phyloP scores from a whole-genome alignment of 192 early-diverging fungal genomes.

The Linnemannia hyalina region DNA sequence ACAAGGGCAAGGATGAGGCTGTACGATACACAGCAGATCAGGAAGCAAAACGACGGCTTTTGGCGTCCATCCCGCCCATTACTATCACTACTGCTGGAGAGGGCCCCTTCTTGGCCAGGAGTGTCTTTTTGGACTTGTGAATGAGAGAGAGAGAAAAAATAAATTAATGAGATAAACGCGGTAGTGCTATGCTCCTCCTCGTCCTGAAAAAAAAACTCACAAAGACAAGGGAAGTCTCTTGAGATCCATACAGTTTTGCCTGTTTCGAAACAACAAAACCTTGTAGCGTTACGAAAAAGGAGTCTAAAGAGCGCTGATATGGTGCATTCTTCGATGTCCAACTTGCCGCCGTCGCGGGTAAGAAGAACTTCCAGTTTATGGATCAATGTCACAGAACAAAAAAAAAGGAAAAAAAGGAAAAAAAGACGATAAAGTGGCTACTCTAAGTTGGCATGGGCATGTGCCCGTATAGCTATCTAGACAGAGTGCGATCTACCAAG shows the following conservation, averaged over 20 bases:
- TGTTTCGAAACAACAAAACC: no score
- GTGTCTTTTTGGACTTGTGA: not conserved
- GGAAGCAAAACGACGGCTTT: not conserved
- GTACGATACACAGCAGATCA: conserved; percentile 14
- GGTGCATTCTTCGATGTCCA: not conserved
- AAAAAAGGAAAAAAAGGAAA: not conserved
- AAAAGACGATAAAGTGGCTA: not conserved
- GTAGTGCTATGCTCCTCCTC: no score
- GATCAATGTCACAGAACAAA: not conserved
- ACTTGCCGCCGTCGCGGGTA: not conserved
- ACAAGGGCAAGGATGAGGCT: conserved; percentile 68
- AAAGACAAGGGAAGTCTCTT: no score
- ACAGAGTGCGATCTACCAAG: not conserved
- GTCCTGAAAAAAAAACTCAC: no score
- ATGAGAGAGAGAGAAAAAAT: no score
- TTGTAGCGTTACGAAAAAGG: not conserved
- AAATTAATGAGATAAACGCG: no score
- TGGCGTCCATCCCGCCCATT: conserved; percentile 27
- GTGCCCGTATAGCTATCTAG: not conserved
- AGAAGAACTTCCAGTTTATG: not conserved
- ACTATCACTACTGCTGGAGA: conserved; percentile 24
- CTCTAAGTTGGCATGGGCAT: not conserved
- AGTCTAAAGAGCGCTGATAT: not conserved
- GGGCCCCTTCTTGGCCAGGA: not conserved
- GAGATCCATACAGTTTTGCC: no score